Conservation (phyloP, 75 land plant species). For the Ceratopteris richardii region DNA sequence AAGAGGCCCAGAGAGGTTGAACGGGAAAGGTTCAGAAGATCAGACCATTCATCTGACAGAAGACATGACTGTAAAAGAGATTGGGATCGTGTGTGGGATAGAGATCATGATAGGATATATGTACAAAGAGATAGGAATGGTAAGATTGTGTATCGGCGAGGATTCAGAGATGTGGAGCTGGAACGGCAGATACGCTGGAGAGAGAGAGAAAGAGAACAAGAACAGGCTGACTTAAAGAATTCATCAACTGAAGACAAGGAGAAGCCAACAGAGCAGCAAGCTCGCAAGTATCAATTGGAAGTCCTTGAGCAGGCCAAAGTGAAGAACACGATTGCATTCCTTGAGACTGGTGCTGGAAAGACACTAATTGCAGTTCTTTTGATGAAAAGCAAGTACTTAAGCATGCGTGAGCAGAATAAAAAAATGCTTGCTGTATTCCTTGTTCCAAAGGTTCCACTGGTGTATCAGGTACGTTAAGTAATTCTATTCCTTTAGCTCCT, state of each 20-base stretch:
- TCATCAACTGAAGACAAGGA: slow-evolving; percentile 36
- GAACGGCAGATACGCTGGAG: slow-evolving; percentile 18
- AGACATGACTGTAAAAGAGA: slow-evolving; percentile 36
- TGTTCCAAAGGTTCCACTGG: slow-evolving; percentile 98
- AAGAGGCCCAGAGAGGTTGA: too few species aligned
- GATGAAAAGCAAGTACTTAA: slow-evolving; percentile 52
- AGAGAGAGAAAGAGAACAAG: slow-evolving; percentile 13
- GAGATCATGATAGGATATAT: slow-evolving; percentile 38
- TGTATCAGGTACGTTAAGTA: slow-evolving; percentile 68
- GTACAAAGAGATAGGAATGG: slow-evolving; percentile 61
- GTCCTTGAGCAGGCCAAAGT: slow-evolving; percentile 89
- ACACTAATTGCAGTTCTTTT: slow-evolving; percentile 90
- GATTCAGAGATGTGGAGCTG: slow-evolving; percentile 42
- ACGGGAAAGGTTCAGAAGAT: too few species aligned
- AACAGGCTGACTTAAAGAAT: slow-evolving; percentile 15
- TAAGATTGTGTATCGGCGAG: slow-evolving; percentile 41
- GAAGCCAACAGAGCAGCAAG: slow-evolving; percentile 64
- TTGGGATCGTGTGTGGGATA: slow-evolving; percentile 24
- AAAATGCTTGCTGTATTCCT: slow-evolving; percentile 91
- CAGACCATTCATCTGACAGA: slow-evolving; percentile 19
- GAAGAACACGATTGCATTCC: slow-evolving; percentile 94
- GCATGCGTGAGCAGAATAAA: slow-evolving; percentile 49
- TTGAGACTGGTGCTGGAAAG: slow-evolving; percentile 99
- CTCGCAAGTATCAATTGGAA: slow-evolving; percentile 85
- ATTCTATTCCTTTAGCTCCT: too few species aligned